Percentiles rank a stretch among this genome's conserved stretches.
Evolutionary conservation across 2,329 filamentous ascomycete species (phyloP).

Genomic region (Fusarium fujikuroi): DNA sequence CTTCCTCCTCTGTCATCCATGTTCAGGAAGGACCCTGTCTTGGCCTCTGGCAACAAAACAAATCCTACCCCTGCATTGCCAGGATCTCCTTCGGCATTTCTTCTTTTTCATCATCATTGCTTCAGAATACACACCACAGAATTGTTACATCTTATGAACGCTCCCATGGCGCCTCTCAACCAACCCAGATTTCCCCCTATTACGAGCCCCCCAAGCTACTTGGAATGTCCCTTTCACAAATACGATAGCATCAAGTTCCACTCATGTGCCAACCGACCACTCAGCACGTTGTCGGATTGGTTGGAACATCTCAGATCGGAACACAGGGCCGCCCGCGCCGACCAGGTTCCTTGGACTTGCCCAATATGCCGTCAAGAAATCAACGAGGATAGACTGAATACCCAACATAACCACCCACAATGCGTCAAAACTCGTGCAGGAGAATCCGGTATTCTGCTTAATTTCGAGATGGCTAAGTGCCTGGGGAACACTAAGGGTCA

Average conservation of each 20-base stretch:
- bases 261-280: accelerated
- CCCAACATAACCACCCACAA: accelerated
- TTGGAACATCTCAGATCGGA: not conserved
- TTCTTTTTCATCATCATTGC: not conserved
- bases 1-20: not conserved
- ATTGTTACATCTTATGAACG: accelerated
- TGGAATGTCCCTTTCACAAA: not conserved
- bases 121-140: not conserved
- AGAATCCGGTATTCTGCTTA: not conserved
- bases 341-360: not conserved
- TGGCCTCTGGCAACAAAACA: not conserved
- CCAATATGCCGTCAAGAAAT: not conserved
- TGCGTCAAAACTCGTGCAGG: accelerated
- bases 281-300: too few relatives aligned
- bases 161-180: not conserved
- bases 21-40: not conserved
- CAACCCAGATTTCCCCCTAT: accelerated
- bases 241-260: not conserved
- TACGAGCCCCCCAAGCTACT: accelerated
- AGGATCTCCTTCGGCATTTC: not conserved
- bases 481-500: too few relatives aligned
- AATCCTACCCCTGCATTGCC: too few relatives aligned
- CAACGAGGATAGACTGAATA: not conserved
- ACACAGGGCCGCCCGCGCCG: not conserved
- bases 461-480: not conserved